Conservation (phyloP, 1,139 yeast genomes). For the Hansenula sp. region DNA sequence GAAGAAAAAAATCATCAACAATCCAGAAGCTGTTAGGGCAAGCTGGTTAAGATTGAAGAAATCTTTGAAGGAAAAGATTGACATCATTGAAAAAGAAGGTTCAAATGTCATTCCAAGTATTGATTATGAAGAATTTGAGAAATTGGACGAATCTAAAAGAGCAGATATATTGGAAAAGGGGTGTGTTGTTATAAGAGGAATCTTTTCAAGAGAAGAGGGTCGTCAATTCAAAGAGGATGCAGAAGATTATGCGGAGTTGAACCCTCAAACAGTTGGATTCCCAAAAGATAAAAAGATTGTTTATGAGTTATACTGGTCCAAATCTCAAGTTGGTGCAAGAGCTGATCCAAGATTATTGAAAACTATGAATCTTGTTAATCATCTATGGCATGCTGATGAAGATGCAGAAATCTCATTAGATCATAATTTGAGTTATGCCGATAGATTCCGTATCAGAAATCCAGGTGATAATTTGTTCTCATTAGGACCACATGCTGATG, state of each 20-base stretch:
- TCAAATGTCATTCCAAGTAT: slow-evolving; percentile 22
- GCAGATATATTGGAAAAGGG: slow-evolving; percentile 21
- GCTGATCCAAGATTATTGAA: slow-evolving; percentile 35
- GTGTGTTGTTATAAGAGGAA: slow-evolving; percentile 28
- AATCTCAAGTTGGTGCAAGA: slow-evolving; percentile 39
- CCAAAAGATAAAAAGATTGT: slow-evolving; percentile 31
- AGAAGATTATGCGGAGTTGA: slow-evolving; percentile 23
- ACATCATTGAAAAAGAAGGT: slow-evolving; percentile 21
- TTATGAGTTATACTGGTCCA: slow-evolving; percentile 40
- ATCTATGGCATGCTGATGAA: slow-evolving; percentile 31
- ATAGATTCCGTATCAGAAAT: slow-evolving; percentile 37
- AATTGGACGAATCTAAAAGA: slow-evolving; percentile 16
- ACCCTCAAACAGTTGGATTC: slow-evolving; percentile 32
- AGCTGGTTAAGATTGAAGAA: slow-evolving; percentile 27
- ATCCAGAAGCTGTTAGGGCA: slow-evolving; percentile 23
- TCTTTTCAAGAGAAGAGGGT: slow-evolving; percentile 28
- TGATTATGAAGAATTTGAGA: slow-evolving; percentile 16
- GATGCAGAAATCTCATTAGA: slow-evolving; percentile 28
- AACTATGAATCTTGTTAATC: slow-evolving; percentile 30
- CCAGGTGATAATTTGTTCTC: slow-evolving; percentile 34
- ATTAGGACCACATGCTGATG: slow-evolving; percentile 41
- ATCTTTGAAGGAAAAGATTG: slow-evolving; percentile 23
- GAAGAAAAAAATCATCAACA: slow-evolving; percentile 24
- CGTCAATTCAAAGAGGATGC: slow-evolving; percentile 22
- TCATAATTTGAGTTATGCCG: slow-evolving; percentile 35